These are phyloP conservation scores for Cubamyces lactineus DNA, from an alignment of 768 basidiomycete species.

Conservation along the genomic window DNA sequence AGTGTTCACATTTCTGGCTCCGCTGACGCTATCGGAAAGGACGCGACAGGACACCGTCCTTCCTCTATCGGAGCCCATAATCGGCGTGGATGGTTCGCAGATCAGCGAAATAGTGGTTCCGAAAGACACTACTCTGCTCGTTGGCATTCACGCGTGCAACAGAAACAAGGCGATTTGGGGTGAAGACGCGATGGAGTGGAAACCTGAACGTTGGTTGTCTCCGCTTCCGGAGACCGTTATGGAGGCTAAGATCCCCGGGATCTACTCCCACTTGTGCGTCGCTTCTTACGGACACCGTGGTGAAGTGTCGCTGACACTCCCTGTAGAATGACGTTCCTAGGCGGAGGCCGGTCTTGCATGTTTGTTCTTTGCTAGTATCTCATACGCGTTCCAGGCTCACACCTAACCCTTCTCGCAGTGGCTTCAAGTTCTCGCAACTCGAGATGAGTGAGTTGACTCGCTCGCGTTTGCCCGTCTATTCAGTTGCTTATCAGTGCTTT, in stretches of 20 bases:
- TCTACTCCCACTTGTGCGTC: conserved; percentile 19
- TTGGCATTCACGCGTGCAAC: conserved; percentile 29
- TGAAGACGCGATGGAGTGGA: conserved; percentile 28
- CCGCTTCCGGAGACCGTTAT: conserved; percentile 17
- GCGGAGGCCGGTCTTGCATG: conserved; percentile 19
- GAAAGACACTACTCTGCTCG: conserved; percentile 23
- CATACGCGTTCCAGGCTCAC: background rate
- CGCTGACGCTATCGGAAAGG: background rate
- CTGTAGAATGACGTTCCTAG: conserved; percentile 19
- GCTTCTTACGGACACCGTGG: too few species aligned
- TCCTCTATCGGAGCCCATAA: conserved; percentile 20
- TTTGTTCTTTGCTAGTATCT: background rate
- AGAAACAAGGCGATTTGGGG: conserved; percentile 28
- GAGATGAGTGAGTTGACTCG: conserved; percentile 43
- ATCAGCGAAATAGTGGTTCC: conserved; percentile 19
- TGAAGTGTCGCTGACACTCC: too few species aligned
- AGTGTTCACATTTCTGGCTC: background rate
- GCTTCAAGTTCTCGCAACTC: conserved; percentile 49
- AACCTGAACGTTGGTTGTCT: conserved; percentile 27
- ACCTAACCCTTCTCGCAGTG: conserved; percentile 29
- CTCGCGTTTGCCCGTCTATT: too few species aligned
- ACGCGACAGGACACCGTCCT: conserved; percentile 5
- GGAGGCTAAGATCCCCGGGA: conserved; percentile 14
- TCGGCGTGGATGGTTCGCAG: conserved; percentile 10
- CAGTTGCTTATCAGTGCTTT: too few species aligned